Evolutionary conservation across 345 rosid species (phyloP).

Genomic region (Arabidopsis suecica): DNA sequence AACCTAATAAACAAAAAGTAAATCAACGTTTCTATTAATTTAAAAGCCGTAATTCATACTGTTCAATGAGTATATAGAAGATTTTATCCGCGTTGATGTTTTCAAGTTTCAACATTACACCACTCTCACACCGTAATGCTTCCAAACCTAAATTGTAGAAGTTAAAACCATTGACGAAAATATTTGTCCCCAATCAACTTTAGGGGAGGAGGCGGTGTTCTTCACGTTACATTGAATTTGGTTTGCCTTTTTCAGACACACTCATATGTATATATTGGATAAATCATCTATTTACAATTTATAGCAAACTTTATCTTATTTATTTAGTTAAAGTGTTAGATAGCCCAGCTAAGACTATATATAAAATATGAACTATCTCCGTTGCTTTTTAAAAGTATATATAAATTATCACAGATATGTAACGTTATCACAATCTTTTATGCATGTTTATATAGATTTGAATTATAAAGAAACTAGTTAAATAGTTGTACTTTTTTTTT

Average conservation of each 20-base stretch:
- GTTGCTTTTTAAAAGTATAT: conserved; percentile 23
- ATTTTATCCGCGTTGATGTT: not conserved
- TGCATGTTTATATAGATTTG: conserved; percentile 20
- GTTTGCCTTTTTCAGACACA: conserved; percentile 40
- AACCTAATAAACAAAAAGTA: too few species aligned
- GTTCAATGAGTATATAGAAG: too few species aligned
- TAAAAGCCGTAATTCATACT: too few species aligned
- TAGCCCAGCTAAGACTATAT: conserved; percentile 28
- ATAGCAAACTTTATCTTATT: conserved; percentile 12
- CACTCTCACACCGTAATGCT: not conserved
- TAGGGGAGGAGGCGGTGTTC: not conserved
- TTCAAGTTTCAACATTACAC: not conserved
- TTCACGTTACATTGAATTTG: conserved; percentile 12
- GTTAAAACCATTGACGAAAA: not conserved
- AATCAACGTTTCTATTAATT: too few species aligned
- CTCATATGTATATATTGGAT: conserved; percentile 14
- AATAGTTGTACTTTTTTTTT: conserved; percentile 21
- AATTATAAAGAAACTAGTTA: not conserved
- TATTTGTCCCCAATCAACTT: not conserved
- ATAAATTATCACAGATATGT: conserved; percentile 31
- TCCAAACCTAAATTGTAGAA: not conserved
- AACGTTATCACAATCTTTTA: conserved; percentile 41
- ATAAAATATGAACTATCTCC: conserved; percentile 18
- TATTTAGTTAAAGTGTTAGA: conserved; percentile 33
- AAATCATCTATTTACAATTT: conserved; percentile 1